phyloP scores from a whole-genome alignment of 805 yeast genomes.

The Debaryomyces tyrocola region DNA sequence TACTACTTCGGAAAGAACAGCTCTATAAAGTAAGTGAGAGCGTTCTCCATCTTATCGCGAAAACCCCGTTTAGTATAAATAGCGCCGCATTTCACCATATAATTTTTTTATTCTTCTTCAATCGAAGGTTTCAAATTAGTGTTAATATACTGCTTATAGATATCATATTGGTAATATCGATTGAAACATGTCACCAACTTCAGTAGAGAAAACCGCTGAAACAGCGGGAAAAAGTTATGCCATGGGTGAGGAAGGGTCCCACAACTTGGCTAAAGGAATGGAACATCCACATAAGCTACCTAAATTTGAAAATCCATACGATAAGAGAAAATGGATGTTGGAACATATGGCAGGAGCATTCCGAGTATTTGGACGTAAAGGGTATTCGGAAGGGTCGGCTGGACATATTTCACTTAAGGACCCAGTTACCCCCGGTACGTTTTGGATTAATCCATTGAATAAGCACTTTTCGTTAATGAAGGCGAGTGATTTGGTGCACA shows the following conservation, averaged over 20 bases:
- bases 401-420: conserved; percentile 87
- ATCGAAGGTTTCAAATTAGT: no score
- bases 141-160: background rate
- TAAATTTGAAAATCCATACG: conserved; percentile 45
- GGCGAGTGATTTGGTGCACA: conserved; percentile 42
- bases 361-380: conserved; percentile 74
- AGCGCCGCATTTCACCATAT: background rate
- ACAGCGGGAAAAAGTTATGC: conserved; percentile 38
- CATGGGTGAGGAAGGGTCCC: conserved; percentile 50
- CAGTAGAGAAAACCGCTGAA: background rate
- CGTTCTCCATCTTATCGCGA: background rate
- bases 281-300: conserved; percentile 52
- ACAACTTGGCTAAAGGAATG: conserved; percentile 58
- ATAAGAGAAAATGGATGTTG: conserved; percentile 53
- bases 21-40: background rate
- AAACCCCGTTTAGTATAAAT: background rate
- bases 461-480: conserved; percentile 56
- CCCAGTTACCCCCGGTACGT: conserved; percentile 74
- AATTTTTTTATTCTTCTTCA: background rate
- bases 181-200: conserved; percentile 1
- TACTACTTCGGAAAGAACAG: no score
- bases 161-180: background rate
- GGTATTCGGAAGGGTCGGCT: conserved; percentile 76
- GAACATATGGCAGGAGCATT: conserved; percentile 86
- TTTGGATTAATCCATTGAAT: conserved; percentile 88